Percentiles rank a stretch among this genome's conserved stretches.
phyloP scores from a whole-genome alignment of 2,329 filamentous ascomycete species.

The Ophiostoma quercus region DNA sequence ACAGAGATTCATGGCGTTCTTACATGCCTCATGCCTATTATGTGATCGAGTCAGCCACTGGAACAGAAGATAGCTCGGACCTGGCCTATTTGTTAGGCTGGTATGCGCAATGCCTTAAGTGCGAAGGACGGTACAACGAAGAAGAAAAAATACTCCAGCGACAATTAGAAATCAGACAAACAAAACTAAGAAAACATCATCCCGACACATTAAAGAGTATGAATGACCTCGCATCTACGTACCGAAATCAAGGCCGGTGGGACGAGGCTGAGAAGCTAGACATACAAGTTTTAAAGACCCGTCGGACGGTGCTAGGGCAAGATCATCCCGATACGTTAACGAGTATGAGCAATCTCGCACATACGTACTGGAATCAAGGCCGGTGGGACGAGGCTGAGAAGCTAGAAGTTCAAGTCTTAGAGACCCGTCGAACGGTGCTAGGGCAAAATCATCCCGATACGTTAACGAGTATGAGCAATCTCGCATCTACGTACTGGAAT shows the following conservation, averaged over 20 bases:
- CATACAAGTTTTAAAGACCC: not conserved
- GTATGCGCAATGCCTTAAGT: not conserved
- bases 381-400: not conserved
- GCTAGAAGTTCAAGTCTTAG: not conserved
- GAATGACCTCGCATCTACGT: not conserved
- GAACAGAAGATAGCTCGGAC: not conserved
- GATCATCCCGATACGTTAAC: not conserved
- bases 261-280: not conserved
- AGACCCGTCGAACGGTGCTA: not conserved
- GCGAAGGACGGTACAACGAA: not conserved
- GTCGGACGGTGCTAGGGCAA: not conserved
- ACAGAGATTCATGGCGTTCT: slow-evolving; percentile 13
- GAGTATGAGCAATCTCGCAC: not conserved
- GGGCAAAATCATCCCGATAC: not conserved
- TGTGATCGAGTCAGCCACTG: no score
- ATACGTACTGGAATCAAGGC: not conserved
- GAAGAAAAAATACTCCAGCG: not conserved
- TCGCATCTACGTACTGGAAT: not conserved
- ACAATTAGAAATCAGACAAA: not conserved
- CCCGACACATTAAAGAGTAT: not conserved
- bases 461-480: not conserved
- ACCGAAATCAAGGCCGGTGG: not conserved
- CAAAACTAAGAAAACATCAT: not conserved
- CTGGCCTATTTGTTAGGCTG: no score
- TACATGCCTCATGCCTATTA: slow-evolving; percentile 21